A percentile compares a stretch with the other conserved stretches of the same genome.
phyloP scores from a whole-genome alignment of 176 grass and related monocot species.

The Cocos nucifera region DNA sequence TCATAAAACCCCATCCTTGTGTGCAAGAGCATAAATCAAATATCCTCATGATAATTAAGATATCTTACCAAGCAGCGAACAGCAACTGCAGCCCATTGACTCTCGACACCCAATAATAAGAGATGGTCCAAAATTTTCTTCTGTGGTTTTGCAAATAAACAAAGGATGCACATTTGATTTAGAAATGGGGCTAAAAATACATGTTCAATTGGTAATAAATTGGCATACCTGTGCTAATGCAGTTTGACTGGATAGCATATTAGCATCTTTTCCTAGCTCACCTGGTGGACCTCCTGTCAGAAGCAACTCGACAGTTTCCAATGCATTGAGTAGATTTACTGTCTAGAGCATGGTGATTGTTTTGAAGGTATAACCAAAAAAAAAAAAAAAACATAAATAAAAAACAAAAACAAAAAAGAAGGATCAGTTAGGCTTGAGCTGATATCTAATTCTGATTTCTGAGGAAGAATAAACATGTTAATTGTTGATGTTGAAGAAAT shows the following conservation, averaged over 20 bases:
- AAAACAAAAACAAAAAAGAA: too few relatives aligned
- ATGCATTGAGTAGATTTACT: conserved; percentile 85
- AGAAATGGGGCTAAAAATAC: conserved; percentile 8
- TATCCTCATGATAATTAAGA: conserved; percentile 4
- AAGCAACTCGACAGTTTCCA: conserved; percentile 93
- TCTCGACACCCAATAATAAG: conserved; percentile 78
- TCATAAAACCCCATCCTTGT: not conserved
- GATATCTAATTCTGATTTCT: not conserved
- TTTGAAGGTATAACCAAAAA: too few relatives aligned
- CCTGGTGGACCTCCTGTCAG: conserved; percentile 40
- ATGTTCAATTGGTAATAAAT: conserved; percentile 4
- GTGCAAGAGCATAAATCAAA: not conserved
- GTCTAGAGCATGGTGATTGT: conserved; percentile 59
- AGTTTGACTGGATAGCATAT: conserved; percentile 82
- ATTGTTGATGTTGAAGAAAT: conserved; percentile 1
- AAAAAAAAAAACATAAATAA: too few relatives aligned
- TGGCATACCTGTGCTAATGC: conserved; percentile 69
- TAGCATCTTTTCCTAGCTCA: conserved; percentile 70
- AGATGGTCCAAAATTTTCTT: conserved; percentile 94
- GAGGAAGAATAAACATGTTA: conserved; percentile 5
- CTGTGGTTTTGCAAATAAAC: conserved; percentile 37
- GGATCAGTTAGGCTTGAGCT: too few relatives aligned
- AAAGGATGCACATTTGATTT: conserved; percentile 19
- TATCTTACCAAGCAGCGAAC: conserved; percentile 78
- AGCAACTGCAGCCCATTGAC: conserved; percentile 88